A percentile compares a stretch with the other conserved stretches of the same genome.
Evolutionary conservation across 2,329 filamentous ascomycete genomes (phyloP).

Genomic region (Hypoxylon sp.): DNA sequence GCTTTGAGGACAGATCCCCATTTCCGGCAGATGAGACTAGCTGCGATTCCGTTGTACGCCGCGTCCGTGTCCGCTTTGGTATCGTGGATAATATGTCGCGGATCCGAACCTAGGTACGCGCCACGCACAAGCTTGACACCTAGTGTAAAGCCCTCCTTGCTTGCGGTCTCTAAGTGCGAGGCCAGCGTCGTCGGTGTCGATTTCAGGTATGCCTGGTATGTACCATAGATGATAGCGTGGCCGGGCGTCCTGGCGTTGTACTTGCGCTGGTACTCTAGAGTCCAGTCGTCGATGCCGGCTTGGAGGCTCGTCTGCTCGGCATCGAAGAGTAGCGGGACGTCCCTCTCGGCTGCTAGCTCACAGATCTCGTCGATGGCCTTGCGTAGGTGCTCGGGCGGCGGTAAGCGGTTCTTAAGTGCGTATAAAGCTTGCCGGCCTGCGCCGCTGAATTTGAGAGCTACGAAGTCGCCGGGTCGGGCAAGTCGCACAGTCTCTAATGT

Average conservation of each 20-base stretch:
- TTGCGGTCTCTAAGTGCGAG: conserved; percentile 71
- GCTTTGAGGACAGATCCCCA: conserved; percentile 70
- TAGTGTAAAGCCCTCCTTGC: conserved; percentile 73
- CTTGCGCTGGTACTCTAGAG: conserved; percentile 79
- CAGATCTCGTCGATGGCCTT: conserved; percentile 82
- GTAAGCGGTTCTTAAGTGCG: conserved; percentile 72
- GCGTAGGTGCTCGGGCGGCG: conserved; percentile 75
- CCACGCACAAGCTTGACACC: conserved; percentile 84
- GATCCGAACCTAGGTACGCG: conserved; percentile 79
- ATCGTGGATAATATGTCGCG: conserved; percentile 78
- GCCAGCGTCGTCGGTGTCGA: conserved; percentile 69
- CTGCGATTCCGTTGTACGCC: conserved; percentile 80
- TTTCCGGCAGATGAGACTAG: conserved; percentile 74
- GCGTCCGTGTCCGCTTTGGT: conserved; percentile 79
- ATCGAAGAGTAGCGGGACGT: conserved; percentile 84
- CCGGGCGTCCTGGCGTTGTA: conserved; percentile 74
- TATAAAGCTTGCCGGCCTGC: conserved; percentile 81
- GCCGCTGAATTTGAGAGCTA: conserved; percentile 84
- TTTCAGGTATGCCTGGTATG: conserved; percentile 84
- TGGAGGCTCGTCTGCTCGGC: conserved; percentile 88
- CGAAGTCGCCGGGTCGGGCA: conserved; percentile 77
- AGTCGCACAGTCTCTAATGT: conserved; percentile 81
- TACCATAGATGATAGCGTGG: conserved; percentile 81
- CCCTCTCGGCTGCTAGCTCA: conserved; percentile 75
- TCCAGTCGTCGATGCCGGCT: conserved; percentile 85